A percentile compares a stretch with the other conserved stretches of the same genome.
Evolutionary conservation across 352 stramenopile species (phyloP).

Genomic region (Phytophthora citricola): DNA sequence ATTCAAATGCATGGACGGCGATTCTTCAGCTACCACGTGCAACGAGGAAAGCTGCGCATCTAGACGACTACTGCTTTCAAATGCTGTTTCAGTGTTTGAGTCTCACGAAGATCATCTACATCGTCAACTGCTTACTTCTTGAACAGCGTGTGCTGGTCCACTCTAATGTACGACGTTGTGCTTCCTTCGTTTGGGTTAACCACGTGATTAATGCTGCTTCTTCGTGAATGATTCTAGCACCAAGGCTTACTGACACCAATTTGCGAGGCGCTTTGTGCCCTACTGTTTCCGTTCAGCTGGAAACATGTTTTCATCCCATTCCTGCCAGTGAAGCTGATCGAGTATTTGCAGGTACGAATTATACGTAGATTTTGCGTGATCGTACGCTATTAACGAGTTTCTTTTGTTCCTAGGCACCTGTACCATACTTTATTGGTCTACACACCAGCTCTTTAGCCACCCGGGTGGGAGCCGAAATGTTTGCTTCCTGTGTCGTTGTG

Average conservation of each 20-base stretch:
- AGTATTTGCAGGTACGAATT: conserved; percentile 72
- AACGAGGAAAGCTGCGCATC: conserved; percentile 59
- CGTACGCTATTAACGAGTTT: neutral
- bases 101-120: conserved; percentile 80
- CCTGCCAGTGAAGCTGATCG: conserved; percentile 80
- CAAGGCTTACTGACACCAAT: conserved; percentile 74
- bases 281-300: conserved; percentile 88
- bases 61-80: conserved; percentile 85
- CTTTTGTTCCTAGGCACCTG: conserved; percentile 55
- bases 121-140: conserved; percentile 84
- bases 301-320: conserved; percentile 90
- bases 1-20: conserved; percentile 42
- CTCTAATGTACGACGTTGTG: conserved; percentile 56
- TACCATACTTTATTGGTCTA: conserved; percentile 87
- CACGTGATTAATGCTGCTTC: conserved; percentile 7
- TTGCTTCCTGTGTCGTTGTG: conserved; percentile 83
- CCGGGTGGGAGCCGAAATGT: conserved; percentile 71
- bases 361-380: neutral
- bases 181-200: neutral
- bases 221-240: conserved; percentile 46
- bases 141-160: conserved; percentile 87
- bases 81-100: conserved; percentile 85
- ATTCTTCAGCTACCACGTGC: conserved; percentile 70
- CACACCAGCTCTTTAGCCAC: conserved; percentile 86
- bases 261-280: conserved; percentile 76